Percentiles rank a stretch among this genome's conserved stretches.
Evolutionary conservation across 805 yeast genomes (phyloP).

Genomic region (Komagataella phaffii): DNA sequence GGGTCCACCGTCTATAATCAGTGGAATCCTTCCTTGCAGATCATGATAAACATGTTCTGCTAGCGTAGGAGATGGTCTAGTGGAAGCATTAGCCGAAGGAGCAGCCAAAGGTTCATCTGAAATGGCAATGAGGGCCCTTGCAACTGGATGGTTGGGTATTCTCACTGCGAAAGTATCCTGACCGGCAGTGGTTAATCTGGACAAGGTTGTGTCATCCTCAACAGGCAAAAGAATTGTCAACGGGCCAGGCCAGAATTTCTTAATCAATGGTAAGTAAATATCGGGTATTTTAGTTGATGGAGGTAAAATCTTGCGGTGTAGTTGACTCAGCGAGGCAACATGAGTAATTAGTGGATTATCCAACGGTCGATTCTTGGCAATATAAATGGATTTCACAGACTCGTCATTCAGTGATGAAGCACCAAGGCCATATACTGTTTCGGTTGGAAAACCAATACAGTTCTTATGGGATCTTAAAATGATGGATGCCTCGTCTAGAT

Average conservation of each 20-base stretch:
- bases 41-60: constrained; percentile 83
- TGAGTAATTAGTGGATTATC: constrained; percentile 94
- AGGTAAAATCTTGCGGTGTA: constrained; percentile 44
- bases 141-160: constrained; percentile 77
- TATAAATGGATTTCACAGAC: constrained; percentile 65
- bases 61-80: constrained; percentile 84
- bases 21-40: constrained; percentile 64
- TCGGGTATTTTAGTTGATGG: constrained; percentile 41
- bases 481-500: constrained; percentile 45
- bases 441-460: constrained; percentile 91
- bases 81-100: constrained; percentile 94
- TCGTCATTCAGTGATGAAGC: constrained; percentile 70
- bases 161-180: constrained; percentile 90
- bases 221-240: constrained; percentile 73
- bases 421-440: constrained; percentile 93
- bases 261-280: constrained; percentile 50
- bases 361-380: constrained; percentile 86
- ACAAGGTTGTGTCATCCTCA: constrained; percentile 32
- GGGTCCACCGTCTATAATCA: constrained; percentile 83
- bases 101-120: constrained; percentile 91
- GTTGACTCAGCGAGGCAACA: constrained; percentile 64
- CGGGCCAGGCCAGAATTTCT: constrained; percentile 92
- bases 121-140: constrained; percentile 76
- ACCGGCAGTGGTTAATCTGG: constrained; percentile 69
- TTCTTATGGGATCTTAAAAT: constrained; percentile 34